A percentile compares a stretch with the other conserved stretches of the same genome.
These are phyloP conservation scores for Globisporangium ultimum DNA, from an alignment of 352 stramenopile species.

Conservation along the genomic window DNA sequence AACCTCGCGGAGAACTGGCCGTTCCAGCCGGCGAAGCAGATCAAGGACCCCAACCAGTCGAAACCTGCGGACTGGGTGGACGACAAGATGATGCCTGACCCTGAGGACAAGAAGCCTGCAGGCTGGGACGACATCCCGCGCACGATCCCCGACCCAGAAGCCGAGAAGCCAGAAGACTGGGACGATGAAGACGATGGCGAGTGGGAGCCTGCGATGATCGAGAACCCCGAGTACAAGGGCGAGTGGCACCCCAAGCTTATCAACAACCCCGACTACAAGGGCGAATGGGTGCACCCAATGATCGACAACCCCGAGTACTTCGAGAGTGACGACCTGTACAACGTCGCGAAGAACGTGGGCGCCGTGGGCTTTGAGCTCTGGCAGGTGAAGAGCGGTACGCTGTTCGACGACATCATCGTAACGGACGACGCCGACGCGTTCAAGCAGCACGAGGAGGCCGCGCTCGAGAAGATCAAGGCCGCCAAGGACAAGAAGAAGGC, in stretches of 20 bases:
- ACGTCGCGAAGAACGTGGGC: constrained; percentile 94
- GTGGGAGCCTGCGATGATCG: constrained; percentile 95
- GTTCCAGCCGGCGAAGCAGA: constrained; percentile 94
- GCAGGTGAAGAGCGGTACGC: constrained; percentile 97
- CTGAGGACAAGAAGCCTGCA: constrained; percentile 94
- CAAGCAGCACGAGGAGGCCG: constrained; percentile 94
- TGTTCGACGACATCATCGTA: constrained; percentile 99
- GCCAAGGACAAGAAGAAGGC: constrained; percentile 77
- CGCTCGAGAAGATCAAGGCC: constrained; percentile 88
- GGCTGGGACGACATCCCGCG: constrained; percentile 95
- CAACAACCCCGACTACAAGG: constrained; percentile 99
- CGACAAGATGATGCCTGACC: constrained; percentile 91
- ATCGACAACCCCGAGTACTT: constrained; percentile 98
- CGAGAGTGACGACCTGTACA: constrained; percentile 93
- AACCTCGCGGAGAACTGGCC: constrained; percentile 94
- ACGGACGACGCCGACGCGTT: constrained; percentile 96
- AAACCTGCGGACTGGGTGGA: constrained; percentile 99
- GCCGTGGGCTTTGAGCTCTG: constrained; percentile 99
- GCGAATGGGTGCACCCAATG: constrained; percentile 94
- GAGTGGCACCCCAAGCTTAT: constrained; percentile 98
- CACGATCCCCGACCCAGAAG: constrained; percentile 96
- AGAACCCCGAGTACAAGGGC: constrained; percentile 98
- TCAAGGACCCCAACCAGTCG: constrained; percentile 94
- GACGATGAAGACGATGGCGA: constrained; percentile 99
- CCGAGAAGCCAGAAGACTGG: constrained; percentile 97